Conservation (phyloP, 1,139 yeast species). For the Pichia kudriavzevii region DNA sequence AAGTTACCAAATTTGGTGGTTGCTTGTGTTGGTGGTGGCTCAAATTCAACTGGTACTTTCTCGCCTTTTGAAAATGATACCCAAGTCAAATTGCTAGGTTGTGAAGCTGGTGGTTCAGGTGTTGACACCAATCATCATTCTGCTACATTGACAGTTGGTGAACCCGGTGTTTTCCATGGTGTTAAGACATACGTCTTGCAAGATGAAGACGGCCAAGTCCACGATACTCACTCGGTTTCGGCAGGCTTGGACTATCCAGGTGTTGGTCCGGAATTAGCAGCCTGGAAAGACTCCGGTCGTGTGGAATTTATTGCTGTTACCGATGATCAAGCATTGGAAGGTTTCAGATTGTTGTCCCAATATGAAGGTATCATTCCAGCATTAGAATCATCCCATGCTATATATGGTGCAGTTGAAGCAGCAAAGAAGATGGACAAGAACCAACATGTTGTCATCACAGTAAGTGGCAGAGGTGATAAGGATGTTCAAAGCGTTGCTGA, state of each 20-base stretch:
- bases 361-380: constrained; percentile 98
- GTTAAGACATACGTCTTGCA: constrained; percentile 91
- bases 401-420: constrained; percentile 79
- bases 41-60: constrained; percentile 93
- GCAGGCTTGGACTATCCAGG: constrained; percentile 99
- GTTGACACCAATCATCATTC: constrained; percentile 78
- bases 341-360: constrained; percentile 82
- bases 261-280: constrained; percentile 96
- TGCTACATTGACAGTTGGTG: constrained; percentile 88
- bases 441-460: constrained; percentile 74
- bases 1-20: constrained; percentile 87
- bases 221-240: constrained; percentile 94
- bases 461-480: constrained; percentile 98
- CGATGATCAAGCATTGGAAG: constrained; percentile 87
- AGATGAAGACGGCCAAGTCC: constrained; percentile 88
- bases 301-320: constrained; percentile 88
- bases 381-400: constrained; percentile 93
- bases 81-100: constrained; percentile 77
- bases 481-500: constrained; percentile 98
- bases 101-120: constrained; percentile 99
- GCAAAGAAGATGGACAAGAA: constrained; percentile 79
- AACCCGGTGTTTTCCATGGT: constrained; percentile 97
- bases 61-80: constrained; percentile 83
- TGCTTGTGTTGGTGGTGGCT: constrained; percentile 99
- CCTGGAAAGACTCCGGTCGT: constrained; percentile 91